Evolutionary conservation across 2,329 filamentous ascomycete genomes (phyloP).

Genomic region (Calonectria montana): DNA sequence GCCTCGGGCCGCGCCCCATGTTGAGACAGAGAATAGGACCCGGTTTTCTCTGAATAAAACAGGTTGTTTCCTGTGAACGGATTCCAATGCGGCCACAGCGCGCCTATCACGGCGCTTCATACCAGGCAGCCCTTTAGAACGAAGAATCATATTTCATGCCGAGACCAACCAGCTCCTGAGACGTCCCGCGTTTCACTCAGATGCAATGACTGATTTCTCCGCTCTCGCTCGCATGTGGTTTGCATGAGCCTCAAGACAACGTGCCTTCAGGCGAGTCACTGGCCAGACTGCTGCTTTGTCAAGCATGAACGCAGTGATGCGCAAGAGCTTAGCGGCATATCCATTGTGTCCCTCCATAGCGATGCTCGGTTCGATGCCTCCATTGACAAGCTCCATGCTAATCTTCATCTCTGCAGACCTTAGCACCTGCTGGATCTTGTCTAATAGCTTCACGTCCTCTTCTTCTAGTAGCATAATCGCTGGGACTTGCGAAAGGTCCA

Average conservation of each 20-base stretch:
- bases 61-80: neutral
- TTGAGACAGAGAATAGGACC: neutral
- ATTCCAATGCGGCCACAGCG: neutral
- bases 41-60: neutral
- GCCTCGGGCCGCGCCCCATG: neutral
- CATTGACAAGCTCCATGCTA: slow-evolving; percentile 62
- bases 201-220: slow-evolving; percentile 61
- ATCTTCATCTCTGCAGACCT: slow-evolving; percentile 83
- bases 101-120: neutral
- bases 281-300: slow-evolving; percentile 94
- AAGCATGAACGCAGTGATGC: slow-evolving; percentile 87
- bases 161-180: slow-evolving; percentile 5
- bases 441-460: slow-evolving; percentile 87
- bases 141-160: neutral
- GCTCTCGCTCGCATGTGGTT: slow-evolving; percentile 63
- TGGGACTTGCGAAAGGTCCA: slow-evolving; percentile 83
- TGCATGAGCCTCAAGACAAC: slow-evolving; percentile 66
- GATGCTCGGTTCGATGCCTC: slow-evolving; percentile 65
- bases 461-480: slow-evolving; percentile 92
- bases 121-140: neutral
- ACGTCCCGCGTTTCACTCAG: slow-evolving; percentile 45
- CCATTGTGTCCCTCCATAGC: slow-evolving; percentile 73
- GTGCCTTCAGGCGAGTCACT: slow-evolving; percentile 66
- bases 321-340: slow-evolving; percentile 85
- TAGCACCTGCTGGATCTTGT: slow-evolving; percentile 85